These are phyloP conservation scores for Fusarium incarnatum DNA, from an alignment of 2,329 filamentous ascomycete species.

Conservation along the genomic window DNA sequence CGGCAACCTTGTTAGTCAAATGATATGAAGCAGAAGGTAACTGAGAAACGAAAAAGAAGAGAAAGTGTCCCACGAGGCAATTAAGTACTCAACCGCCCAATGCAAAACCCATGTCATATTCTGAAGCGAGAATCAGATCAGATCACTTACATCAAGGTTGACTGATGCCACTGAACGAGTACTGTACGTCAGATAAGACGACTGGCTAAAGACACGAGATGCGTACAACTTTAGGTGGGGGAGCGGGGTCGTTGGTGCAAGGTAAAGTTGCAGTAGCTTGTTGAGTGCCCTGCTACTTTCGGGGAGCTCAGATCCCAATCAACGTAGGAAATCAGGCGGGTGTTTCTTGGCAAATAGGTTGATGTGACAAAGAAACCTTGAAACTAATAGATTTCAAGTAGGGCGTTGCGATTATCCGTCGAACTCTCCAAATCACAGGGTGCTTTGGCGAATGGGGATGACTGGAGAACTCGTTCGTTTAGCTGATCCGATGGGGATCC, in stretches of 20 bases:
- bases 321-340: constrained; percentile 14
- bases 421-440: neutral
- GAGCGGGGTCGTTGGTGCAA: constrained; percentile 44
- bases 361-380: neutral
- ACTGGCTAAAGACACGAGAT: constrained; percentile 41
- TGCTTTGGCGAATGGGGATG: constrained; percentile 1
- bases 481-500: constrained; percentile 35
- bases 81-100: constrained; percentile 39
- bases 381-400: neutral
- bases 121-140: constrained; percentile 45
- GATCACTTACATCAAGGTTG: constrained; percentile 45
- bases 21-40: constrained; percentile 8
- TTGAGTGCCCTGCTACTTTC: constrained; percentile 33
- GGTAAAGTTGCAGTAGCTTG: constrained; percentile 43
- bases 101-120: constrained; percentile 28
- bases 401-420: neutral
- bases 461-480: constrained; percentile 17
- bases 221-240: constrained; percentile 43
- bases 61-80: constrained; percentile 18
- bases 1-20: constrained; percentile 33
- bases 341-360: neutral
- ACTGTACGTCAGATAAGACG: constrained; percentile 46
- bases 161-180: constrained; percentile 39
- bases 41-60: constrained; percentile 13
- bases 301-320: constrained; percentile 18